Conservation (phyloP, 2,329 filamentous ascomycete genomes). For the Simplicillium aogashimaense region DNA sequence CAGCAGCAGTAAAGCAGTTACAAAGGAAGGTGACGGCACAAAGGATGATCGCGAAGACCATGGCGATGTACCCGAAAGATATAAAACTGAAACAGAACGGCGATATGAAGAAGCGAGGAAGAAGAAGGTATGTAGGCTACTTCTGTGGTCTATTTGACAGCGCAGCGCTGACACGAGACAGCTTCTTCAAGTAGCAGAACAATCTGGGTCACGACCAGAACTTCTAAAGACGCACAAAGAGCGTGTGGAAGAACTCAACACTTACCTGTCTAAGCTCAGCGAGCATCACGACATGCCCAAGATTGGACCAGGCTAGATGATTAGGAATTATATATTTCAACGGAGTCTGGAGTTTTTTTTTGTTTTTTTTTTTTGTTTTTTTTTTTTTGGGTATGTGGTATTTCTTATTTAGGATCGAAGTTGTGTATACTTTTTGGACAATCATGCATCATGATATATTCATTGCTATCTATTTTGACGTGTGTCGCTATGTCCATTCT, state of each 20-base stretch:
- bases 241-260: slow-evolving; percentile 89
- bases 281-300: slow-evolving; percentile 96
- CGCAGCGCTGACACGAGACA: slow-evolving; percentile 21
- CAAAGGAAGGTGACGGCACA: slow-evolving; percentile 14
- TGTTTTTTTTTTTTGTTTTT: background rate
- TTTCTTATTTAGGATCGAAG: background rate
- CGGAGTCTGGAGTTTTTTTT: slow-evolving; percentile 17
- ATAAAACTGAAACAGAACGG: slow-evolving; percentile 78
- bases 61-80: slow-evolving; percentile 17
- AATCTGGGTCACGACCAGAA: slow-evolving; percentile 50
- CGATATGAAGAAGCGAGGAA: slow-evolving; percentile 70
- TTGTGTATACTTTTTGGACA: background rate
- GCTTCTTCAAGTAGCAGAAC: slow-evolving; percentile 71
- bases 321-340: background rate
- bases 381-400: background rate
- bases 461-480: background rate
- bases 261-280: slow-evolving; percentile 81
- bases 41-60: slow-evolving; percentile 22
- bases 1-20: slow-evolving; percentile 13
- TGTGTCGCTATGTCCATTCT: slow-evolving; percentile 3
- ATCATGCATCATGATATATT: background rate
- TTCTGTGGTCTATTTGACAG: background rate
- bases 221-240: slow-evolving; percentile 96
- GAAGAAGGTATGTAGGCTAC: slow-evolving; percentile 56
- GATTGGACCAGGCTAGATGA: slow-evolving; percentile 46